A percentile compares a stretch with the other conserved stretches of the same genome.
phyloP scores from a whole-genome alignment of 2,329 filamentous ascomycete species.

The Arthrobotrys conoides region DNA sequence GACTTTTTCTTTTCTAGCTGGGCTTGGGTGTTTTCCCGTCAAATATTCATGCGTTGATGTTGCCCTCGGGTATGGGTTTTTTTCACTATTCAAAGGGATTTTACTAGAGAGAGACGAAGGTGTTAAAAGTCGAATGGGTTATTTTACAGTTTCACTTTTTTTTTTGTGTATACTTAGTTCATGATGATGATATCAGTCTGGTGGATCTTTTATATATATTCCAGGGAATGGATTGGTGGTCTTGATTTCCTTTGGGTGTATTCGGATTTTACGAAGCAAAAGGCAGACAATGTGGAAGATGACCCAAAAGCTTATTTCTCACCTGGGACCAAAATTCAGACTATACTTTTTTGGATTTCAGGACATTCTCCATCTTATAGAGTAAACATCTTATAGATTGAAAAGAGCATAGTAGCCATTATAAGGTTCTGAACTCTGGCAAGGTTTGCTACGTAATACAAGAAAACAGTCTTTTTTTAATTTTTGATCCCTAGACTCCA shows the following conservation, averaged over 20 bases:
- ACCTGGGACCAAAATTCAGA: not conserved
- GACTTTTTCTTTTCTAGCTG: conserved; percentile 21
- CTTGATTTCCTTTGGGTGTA: not conserved
- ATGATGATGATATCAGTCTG: not conserved
- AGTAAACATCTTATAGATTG: no score
- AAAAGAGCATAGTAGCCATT: not conserved
- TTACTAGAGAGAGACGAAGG: conserved; percentile 14
- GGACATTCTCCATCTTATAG: not conserved
- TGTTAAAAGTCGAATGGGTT: conserved; percentile 14
- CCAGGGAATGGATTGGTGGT: not conserved
- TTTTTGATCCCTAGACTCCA: not conserved
- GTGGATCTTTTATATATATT: not conserved
- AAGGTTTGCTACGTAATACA: not conserved
- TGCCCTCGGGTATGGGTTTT: not conserved
- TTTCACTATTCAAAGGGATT: conserved; percentile 15
- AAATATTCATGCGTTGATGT: conserved; percentile 5
- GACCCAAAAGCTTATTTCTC: not conserved
- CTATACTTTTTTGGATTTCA: not conserved
- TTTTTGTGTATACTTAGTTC: conserved; percentile 9
- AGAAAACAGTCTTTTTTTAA: not conserved
- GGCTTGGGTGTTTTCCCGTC: not conserved
- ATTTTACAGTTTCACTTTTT: not conserved
- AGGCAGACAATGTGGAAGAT: not conserved
- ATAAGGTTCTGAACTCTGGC: no score
- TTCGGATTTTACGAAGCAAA: not conserved